phyloP scores from a whole-genome alignment of 2,329 filamentous ascomycete species.

The Orbilia ellipsospora region DNA sequence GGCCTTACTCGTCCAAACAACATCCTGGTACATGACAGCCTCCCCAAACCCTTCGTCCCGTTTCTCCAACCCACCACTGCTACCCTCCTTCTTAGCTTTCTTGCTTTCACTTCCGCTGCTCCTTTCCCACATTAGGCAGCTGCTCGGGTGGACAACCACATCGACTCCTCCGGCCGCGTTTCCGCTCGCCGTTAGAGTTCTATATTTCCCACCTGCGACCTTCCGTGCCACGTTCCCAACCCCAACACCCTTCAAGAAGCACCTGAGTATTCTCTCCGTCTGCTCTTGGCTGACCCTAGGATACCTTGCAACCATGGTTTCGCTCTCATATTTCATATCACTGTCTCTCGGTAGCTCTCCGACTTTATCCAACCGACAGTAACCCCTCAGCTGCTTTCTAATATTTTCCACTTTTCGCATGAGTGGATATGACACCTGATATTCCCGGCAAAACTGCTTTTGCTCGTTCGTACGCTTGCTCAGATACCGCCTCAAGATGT shows the following conservation, averaged over 20 bases:
- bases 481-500: slow-evolving; percentile 56
- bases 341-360: slow-evolving; percentile 43
- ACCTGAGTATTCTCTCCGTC: slow-evolving; percentile 69
- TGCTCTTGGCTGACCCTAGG: slow-evolving; percentile 41
- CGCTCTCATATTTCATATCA: slow-evolving; percentile 51
- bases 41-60: slow-evolving; percentile 61
- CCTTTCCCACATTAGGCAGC: slow-evolving; percentile 65
- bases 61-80: slow-evolving; percentile 57
- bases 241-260: slow-evolving; percentile 72
- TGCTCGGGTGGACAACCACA: slow-evolving; percentile 68
- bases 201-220: slow-evolving; percentile 71
- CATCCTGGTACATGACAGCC: slow-evolving; percentile 68
- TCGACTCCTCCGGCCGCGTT: slow-evolving; percentile 60
- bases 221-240: slow-evolving; percentile 71
- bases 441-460: slow-evolving; percentile 57
- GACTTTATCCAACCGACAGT: slow-evolving; percentile 44
- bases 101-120: slow-evolving; percentile 35
- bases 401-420: slow-evolving; percentile 53
- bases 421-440: slow-evolving; percentile 45
- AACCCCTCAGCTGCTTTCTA: slow-evolving; percentile 53
- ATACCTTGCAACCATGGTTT: slow-evolving; percentile 49
- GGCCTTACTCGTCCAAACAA: slow-evolving; percentile 68
- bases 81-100: slow-evolving; percentile 28
- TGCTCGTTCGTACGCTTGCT: slow-evolving; percentile 56
- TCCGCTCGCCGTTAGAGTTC: slow-evolving; percentile 63